Base-by-base conservation (phyloP, 345 rosid species). In the Cardiospermum halicacabum region DNA sequence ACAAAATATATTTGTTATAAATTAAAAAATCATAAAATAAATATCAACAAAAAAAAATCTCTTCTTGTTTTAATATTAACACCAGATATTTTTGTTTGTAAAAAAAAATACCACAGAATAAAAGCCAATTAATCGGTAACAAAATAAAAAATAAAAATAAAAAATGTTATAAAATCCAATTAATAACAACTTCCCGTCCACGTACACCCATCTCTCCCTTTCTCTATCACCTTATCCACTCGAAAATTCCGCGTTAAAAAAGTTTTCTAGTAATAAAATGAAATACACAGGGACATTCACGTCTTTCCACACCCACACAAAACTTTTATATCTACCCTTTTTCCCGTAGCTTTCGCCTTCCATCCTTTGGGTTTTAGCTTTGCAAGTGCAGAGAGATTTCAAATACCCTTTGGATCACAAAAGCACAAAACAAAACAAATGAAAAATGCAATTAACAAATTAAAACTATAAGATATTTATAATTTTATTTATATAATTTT, bases 351-450 rank as follows among this genome's bases (percentile, higher is more conserved):
- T 16, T 42, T 22, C 30, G 19, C 32, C 53, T 48, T 49, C 11
- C 60, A 31, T 31, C 53, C 34, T 60, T 56, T 66, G 65, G 68
- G 55, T 68, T 56, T 71, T 73, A 13, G 67, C 58, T n/a, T n/a
- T n/a, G n/a, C n/a, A n/a, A n/a, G n/a, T 13, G 67, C 25, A 34
- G 22, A 51, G 24, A 24, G 12, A 32, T 21, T 2, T 11, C 39
- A 34, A 7, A 7, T 34, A 34, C 39, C 39, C 37, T 11, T 11
- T 3, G 5, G 11, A 19, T 22, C 15, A 12, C 27, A 11, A 16
- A 0, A 60, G 3, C 12, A 25, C 1, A 18, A 24, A 39, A 21
- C 13, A 1, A 39, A 6, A 39, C 30, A 2, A 13, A 37, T 11
- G 1, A 22, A 9, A 1, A 57, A 31, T 28, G 10, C 40, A 51